Evolutionary conservation across 1,139 yeast species (phyloP).

Genomic region (Pichia sp.): DNA sequence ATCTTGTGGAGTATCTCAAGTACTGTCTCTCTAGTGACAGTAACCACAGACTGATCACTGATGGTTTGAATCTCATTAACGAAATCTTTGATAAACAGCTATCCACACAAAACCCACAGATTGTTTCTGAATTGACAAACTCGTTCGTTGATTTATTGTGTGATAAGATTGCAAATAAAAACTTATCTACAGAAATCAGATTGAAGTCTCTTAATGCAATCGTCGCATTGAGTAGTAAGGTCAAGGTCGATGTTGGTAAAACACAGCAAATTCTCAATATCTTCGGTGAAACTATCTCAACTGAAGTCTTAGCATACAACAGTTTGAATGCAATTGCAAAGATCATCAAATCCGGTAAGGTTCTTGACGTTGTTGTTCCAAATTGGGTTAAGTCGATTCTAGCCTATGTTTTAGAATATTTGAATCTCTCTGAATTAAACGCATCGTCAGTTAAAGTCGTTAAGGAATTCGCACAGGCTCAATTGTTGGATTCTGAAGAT

Average conservation of each 20-base stretch:
- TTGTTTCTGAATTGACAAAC: conserved; percentile 4
- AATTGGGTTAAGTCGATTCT: conserved; percentile 24
- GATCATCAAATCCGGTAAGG: conserved; percentile 15
- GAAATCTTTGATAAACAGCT: conserved; percentile 35
- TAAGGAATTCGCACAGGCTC: conserved; percentile 10
- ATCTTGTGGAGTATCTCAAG: conserved; percentile 38
- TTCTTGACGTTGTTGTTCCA: conserved; percentile 1
- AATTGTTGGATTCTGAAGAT: conserved; percentile 15
- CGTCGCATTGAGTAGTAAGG: conserved; percentile 31
- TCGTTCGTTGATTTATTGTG: conserved; percentile 23
- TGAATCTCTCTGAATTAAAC: conserved; percentile 23
- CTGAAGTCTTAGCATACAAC: conserved; percentile 12
- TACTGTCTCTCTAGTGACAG: conserved; percentile 41
- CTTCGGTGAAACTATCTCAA: conserved; percentile 16
- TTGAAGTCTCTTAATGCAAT: conserved; percentile 44
- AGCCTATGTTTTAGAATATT: conserved; percentile 20
- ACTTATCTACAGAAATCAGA: conserved; percentile 51
- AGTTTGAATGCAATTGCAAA: conserved; percentile 21
- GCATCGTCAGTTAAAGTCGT: conserved; percentile 20
- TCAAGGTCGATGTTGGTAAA: conserved; percentile 16
- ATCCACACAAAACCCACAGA: conserved; percentile 18
- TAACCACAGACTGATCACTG: conserved; percentile 50
- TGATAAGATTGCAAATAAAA: conserved; percentile 40
- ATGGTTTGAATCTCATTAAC: conserved; percentile 45
- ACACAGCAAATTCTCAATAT: conserved; percentile 17